Evolutionary conservation across 495 filamentous ascomycete genomes (phyloP), one percentile per base, ranked within the genome.

Genomic region (Neurospora cerealis): DNA sequence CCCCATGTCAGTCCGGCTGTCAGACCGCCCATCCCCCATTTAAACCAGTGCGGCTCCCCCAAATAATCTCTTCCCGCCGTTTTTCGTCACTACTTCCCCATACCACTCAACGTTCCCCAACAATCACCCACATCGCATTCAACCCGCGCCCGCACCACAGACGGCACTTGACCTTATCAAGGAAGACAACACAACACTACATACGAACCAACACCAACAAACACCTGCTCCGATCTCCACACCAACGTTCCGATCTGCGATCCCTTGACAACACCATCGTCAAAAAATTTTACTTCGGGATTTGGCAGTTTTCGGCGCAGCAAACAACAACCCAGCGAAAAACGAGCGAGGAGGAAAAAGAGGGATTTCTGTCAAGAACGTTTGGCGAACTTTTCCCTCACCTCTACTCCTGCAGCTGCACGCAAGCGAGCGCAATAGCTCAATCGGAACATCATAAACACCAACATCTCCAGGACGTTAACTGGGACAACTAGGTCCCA

Each of bases 11-110:
- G 77, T 77, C 78, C 73, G 73, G 66, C 46, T 75, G 74, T 74
- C 74, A 75, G 73, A 69, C 77, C 69, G 77, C 76, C 74, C 75
- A 38, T 74, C 72, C 76, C 76, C 78, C 78, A 79, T 81, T 81
- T 81, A 81, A 81, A 79, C 79, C 79, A 77, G 77, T 76, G 76
- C 77, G 76, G 79, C 77, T 77, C 73, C 79, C 76, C 77, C 77
- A 79, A 78, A 77, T 75, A 74, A 71, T 69, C 73, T 71, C 76
- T 54, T 74, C 75, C 69, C 72, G 60, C 54, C 54, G 28, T 66
- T 76, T 76, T 79, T 70, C 74, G 77, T 75, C 54, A 66, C 28
- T 75, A 73, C 78, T 80, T 80, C 79, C 78, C 78, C 76, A 81
- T 80, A 77, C 77, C 71, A 66, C 78, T 69, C 73, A 72, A 71